A percentile compares a stretch with the other conserved stretches of the same genome.
phyloP scores from a whole-genome alignment of 2,329 filamentous ascomycete species.

The Colletotrichum sansevieriae region DNA sequence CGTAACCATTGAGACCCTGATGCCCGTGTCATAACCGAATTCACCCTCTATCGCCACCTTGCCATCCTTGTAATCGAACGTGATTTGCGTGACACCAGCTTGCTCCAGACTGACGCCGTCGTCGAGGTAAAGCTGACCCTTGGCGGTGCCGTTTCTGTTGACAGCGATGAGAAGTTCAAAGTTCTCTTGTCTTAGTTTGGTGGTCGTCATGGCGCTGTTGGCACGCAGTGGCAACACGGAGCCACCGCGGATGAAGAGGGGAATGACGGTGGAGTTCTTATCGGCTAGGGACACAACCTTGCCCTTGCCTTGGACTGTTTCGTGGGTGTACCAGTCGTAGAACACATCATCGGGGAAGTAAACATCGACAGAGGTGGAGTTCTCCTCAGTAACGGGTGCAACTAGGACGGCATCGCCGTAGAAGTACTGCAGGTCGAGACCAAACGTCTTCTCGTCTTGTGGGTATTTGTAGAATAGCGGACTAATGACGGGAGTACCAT shows the following conservation, averaged over 20 bases:
- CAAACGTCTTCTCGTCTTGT: conserved; percentile 58
- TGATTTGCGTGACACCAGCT: conserved; percentile 65
- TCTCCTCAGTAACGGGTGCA: conserved; percentile 61
- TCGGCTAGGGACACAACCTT: conserved; percentile 44
- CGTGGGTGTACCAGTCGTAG: conserved; percentile 66
- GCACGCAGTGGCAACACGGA: conserved; percentile 72
- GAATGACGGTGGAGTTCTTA: conserved; percentile 65
- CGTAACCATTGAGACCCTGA: conserved; percentile 62
- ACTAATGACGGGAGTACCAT: conserved; percentile 75
- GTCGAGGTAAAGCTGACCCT: conserved; percentile 80
- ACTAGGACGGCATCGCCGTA: conserved; percentile 63
- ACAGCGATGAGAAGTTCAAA: conserved; percentile 81
- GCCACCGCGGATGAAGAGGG: conserved; percentile 77
- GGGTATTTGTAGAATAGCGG: conserved; percentile 82
- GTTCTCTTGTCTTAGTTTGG: conserved; percentile 70
- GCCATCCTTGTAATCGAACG: conserved; percentile 69
- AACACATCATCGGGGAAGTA: conserved; percentile 66
- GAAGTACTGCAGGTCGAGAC: conserved; percentile 64
- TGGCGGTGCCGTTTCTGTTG: conserved; percentile 70
- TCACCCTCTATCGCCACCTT: conserved; percentile 63
- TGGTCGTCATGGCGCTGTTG: conserved; percentile 72
- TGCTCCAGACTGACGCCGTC: conserved; percentile 78
- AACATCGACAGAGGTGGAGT: conserved; percentile 57
- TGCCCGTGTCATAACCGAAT: conserved; percentile 64
- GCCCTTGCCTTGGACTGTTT: conserved; percentile 39